phyloP scores from a whole-genome alignment of 2,329 filamentous ascomycete species.

The Nemania diffusa region DNA sequence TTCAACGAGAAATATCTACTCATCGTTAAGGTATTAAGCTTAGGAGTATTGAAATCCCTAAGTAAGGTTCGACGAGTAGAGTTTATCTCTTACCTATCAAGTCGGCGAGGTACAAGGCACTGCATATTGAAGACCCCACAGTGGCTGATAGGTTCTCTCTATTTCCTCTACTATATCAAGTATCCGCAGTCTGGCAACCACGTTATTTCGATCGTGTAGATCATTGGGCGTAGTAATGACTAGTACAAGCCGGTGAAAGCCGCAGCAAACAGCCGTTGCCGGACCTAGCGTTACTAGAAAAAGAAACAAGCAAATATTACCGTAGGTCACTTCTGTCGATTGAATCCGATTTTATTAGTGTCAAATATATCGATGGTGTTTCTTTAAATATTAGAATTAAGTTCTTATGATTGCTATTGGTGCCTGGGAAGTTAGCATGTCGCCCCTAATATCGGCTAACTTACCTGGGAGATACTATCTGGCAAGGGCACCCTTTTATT shows the following conservation, averaged over 20 bases:
- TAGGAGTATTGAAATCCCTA: too few relatives aligned
- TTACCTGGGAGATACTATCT: slow-evolving; percentile 9
- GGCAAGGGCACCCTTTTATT: too few relatives aligned
- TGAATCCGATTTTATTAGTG: too few relatives aligned
- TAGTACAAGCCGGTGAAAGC: slow-evolving; percentile 17
- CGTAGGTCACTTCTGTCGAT: too few relatives aligned
- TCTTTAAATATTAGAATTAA: too few relatives aligned
- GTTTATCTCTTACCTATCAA: background rate
- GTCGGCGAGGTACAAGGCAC: too few relatives aligned
- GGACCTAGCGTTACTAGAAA: background rate
- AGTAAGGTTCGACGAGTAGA: background rate
- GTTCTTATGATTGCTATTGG: background rate
- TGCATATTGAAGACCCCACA: too few relatives aligned
- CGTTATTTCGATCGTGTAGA: background rate
- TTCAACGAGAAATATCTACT: background rate
- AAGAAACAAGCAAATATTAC: too few relatives aligned
- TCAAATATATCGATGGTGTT: background rate
- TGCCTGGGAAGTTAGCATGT: too few relatives aligned
- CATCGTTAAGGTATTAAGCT: too few relatives aligned
- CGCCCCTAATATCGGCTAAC: slow-evolving; percentile 4
- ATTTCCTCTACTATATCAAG: background rate
- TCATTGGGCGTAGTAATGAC: slow-evolving; percentile 15
- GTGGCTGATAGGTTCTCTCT: background rate
- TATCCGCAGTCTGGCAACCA: background rate
- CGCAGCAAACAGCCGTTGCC: slow-evolving; percentile 17